Conservation (phyloP, 148 eudicot species). For the Diospyros kaki region DNA sequence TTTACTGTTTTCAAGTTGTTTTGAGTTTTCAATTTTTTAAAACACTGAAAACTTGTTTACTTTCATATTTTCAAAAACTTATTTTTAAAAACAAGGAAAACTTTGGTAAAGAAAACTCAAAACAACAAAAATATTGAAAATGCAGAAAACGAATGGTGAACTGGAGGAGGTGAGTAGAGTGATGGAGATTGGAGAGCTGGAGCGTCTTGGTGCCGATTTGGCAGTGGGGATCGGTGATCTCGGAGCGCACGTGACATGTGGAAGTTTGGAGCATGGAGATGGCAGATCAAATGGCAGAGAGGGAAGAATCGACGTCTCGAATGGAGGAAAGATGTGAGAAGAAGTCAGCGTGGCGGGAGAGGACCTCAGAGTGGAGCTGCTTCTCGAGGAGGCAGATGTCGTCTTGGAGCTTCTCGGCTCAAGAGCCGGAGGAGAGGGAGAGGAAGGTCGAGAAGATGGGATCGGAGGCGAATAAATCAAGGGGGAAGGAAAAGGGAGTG, state of each 20-base stretch:
- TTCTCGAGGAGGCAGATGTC: conserved; percentile 59
- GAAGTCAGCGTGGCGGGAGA: conserved; percentile 54
- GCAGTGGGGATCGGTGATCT: conserved; percentile 59
- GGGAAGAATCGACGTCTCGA: conserved; percentile 46
- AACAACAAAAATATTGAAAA: background rate
- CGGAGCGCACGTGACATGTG: conserved; percentile 38
- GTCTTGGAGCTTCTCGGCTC: conserved; percentile 70
- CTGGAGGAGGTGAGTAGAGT: conserved; percentile 38
- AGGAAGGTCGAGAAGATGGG: conserved; percentile 74
- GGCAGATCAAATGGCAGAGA: conserved; percentile 46
- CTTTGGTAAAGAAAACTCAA: too few relatives aligned
- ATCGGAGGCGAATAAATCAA: conserved; percentile 53
- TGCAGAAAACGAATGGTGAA: conserved; percentile 43
- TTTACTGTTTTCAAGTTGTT: too few relatives aligned
- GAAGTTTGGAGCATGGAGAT: conserved; percentile 57
- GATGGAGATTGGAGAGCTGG: conserved; percentile 50
- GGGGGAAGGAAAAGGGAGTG: conserved; percentile 20
- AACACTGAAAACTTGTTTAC: too few relatives aligned
- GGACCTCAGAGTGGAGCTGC: conserved; percentile 63
- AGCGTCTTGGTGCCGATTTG: conserved; percentile 34
- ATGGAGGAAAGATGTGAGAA: conserved; percentile 57
- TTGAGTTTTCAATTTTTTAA: too few relatives aligned
- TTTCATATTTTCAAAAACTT: too few relatives aligned
- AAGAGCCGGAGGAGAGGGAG: conserved; percentile 71
- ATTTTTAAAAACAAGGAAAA: too few relatives aligned